Conservation (phyloP, 2,329 filamentous ascomycete genomes). For the Paracorniculantispora psalliotae region DNA sequence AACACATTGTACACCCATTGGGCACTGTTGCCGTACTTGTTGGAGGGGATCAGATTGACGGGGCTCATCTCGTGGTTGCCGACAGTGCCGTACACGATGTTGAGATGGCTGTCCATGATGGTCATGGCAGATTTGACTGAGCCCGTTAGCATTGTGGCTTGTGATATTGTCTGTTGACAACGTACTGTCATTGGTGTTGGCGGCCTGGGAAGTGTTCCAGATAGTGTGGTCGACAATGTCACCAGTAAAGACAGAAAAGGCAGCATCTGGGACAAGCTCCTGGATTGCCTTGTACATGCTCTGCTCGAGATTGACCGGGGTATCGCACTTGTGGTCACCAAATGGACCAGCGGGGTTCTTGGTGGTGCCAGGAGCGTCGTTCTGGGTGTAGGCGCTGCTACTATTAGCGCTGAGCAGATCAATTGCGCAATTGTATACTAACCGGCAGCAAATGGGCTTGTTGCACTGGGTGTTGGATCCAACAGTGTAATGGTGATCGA, state of each 20-base stretch:
- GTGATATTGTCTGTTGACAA: background rate
- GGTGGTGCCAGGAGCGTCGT: constrained; percentile 44
- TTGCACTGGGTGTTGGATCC: constrained; percentile 51
- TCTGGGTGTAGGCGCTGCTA: constrained; percentile 38
- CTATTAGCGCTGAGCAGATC: background rate
- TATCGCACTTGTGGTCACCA: constrained; percentile 50
- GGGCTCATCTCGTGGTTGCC: constrained; percentile 55
- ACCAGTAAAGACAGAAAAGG: constrained; percentile 55
- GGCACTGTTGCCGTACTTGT: constrained; percentile 31
- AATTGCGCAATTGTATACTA: constrained; percentile 8
- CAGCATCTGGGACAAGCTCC: constrained; percentile 39
- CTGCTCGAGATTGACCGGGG: constrained; percentile 44
- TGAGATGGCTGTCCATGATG: constrained; percentile 38
- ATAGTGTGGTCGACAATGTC: constrained; percentile 52
- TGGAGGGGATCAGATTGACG: constrained; percentile 45
- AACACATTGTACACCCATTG: constrained; percentile 52
- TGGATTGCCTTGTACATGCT: constrained; percentile 52
- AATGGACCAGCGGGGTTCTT: constrained; percentile 45
- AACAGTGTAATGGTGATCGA: constrained; percentile 50
- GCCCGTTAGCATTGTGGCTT: background rate
- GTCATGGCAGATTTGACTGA: constrained; percentile 42
- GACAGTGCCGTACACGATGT: constrained; percentile 46
- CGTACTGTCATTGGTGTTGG: constrained; percentile 29
- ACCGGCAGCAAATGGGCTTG: constrained; percentile 56
- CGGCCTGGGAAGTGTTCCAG: constrained; percentile 38